Evolutionary conservation across 192 early-diverging fungal species (phyloP).

Genomic region (Mortierella hygrophila): DNA sequence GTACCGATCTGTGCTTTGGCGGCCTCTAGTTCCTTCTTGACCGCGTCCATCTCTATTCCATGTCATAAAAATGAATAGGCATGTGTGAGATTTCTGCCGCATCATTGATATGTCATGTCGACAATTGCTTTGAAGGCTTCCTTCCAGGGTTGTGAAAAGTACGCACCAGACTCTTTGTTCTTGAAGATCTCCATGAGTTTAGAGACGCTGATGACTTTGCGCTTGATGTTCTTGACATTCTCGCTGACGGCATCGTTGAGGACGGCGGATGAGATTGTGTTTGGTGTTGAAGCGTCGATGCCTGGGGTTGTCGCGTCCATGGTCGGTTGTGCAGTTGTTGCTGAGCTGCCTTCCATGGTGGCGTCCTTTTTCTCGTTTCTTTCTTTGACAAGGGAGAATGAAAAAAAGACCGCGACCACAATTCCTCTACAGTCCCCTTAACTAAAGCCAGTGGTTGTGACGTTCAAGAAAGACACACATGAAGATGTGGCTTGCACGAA

Average conservation of each 20-base stretch:
- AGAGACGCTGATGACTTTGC: conserved; percentile 26
- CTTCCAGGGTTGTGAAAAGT: not conserved
- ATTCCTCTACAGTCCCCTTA: not conserved
- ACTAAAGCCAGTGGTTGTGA: not conserved
- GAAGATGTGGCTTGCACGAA: not conserved
- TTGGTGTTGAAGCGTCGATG: not conserved
- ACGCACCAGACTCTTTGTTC: conserved; percentile 23
- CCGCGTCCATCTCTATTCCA: conserved; percentile 1
- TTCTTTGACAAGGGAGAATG: not conserved
- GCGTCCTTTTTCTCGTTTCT: not conserved
- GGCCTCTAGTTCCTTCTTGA: conserved; percentile 6
- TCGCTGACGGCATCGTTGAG: conserved; percentile 11
- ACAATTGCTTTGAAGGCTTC: too few relatives aligned
- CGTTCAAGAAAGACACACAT: not conserved
- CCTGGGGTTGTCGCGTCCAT: conserved; percentile 2
- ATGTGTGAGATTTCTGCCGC: not conserved
- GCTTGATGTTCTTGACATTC: conserved; percentile 36
- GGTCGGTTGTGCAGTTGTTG: conserved; percentile 9
- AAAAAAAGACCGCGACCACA: not conserved
- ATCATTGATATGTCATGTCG: not conserved
- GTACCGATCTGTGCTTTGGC: not conserved
- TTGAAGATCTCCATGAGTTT: conserved; percentile 35
- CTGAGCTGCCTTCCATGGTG: conserved; percentile 6
- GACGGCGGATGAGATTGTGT: not conserved
- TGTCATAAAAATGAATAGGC: not conserved